Base-by-base conservation (phyloP, 2,329 filamentous ascomycete species). In the Saccharata proteae region DNA sequence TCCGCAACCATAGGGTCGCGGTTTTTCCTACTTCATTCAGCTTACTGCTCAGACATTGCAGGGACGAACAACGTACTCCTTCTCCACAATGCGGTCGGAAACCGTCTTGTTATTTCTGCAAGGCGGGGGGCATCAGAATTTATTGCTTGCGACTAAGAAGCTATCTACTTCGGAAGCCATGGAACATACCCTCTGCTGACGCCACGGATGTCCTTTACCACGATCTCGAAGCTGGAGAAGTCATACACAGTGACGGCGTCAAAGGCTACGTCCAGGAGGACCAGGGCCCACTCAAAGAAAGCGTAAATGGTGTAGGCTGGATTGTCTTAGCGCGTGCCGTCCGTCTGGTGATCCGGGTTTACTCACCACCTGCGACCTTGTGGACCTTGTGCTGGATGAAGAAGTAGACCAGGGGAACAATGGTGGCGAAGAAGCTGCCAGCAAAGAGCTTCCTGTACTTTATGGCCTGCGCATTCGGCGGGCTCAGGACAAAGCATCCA, bases 301-400 rank as follows among this genome's bases (percentile, higher is more conserved):
- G 90, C 80, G 57, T 98, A 98, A 31, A 70, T 93, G 1, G 90
- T 98, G 59, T 98, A 98, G 18, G 90, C 90, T 96, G 47, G 25
- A 20, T 6, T 3, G 9, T 3, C 16, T 35, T 14, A 35, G 23
- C 24, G n/a, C n/a, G n/a, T n/a, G n/a, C n/a, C n/a, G n/a, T n/a
- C n/a, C n/a, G 5, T 32, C 22, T 25, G 9, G 10, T 7, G 32
- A 16, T 12, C 19, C 14, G 17, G 11, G 10, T 26, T 14, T 29
- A 46, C 77, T 57, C 65, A 96, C 88, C 90, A 69, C 90, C 90
- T 36, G 90, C 69, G 39, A 96, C 74, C 37, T 78, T 83, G 55
- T 98, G 85, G 31, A 98, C 82, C 59, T 98, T 98, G 67, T 98
- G 90, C 57, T 94, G 90, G 41, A 98, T 93, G 54, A 94, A 98